These are phyloP conservation scores for Fragaria nilgerrensis DNA, from an alignment of 306 rosid species.

Conservation along the genomic window DNA sequence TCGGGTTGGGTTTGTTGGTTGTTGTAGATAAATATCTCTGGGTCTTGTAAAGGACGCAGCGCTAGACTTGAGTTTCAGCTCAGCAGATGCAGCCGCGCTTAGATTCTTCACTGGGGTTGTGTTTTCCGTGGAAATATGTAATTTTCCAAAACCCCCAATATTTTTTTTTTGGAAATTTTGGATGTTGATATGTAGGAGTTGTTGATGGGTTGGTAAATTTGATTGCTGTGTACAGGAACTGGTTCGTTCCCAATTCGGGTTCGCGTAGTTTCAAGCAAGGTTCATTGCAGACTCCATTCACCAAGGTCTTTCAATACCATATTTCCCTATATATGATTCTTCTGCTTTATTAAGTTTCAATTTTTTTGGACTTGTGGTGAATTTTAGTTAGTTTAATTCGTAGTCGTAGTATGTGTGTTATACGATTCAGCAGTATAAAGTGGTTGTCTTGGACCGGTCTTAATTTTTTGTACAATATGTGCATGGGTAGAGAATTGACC, in stretches of 20 bases:
- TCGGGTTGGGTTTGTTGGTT: background rate
- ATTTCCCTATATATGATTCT: background rate
- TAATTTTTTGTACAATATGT: background rate
- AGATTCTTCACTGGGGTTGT: constrained; percentile 37
- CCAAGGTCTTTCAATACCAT: constrained; percentile 19
- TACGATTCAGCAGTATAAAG: no score
- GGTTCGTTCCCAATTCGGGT: constrained; percentile 32
- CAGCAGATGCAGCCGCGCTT: constrained; percentile 19
- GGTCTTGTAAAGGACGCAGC: constrained; percentile 23
- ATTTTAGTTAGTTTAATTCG: no score
- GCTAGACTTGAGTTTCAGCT: constrained; percentile 33
- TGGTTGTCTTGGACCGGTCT: background rate
- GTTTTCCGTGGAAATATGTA: constrained; percentile 27
- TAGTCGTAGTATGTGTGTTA: background rate
- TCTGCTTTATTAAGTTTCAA: background rate
- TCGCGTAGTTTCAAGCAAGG: constrained; percentile 26
- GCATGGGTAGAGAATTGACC: background rate
- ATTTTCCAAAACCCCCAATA: background rate
- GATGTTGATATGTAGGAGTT: background rate
- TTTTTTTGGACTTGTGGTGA: no score
- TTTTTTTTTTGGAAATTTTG: background rate
- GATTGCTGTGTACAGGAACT: constrained; percentile 18
- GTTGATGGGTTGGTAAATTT: background rate
- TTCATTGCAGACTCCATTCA: constrained; percentile 35
- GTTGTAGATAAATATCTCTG: constrained; percentile 28